Base-by-base conservation (phyloP, 129 eudicot species). In the Rutidosis leptorrhynchoides region DNA sequence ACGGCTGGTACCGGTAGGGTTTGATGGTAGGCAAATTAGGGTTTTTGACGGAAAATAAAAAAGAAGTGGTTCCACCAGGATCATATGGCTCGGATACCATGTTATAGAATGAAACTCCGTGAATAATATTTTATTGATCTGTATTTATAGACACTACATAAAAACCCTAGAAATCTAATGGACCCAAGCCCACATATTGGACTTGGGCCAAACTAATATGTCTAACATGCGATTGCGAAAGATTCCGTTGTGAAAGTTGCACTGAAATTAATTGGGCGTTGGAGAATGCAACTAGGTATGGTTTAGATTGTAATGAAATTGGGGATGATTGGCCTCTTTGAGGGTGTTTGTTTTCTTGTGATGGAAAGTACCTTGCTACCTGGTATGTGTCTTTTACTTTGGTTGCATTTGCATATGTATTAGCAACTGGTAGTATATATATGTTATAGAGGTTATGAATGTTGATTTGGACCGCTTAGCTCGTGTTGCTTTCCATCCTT, bases 391-490 rank as follows among this genome's bases (percentile, higher is more conserved):
- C 61, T 75, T 25, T n/a, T 14, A 43, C 40, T 35, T 11, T n/a
- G 6, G 19, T 17, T 51, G 24, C 24, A 51, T 56, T 56, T 21
- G n/a, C 29, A 11, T 56, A 23, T 71, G 77, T 42, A 52, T 40
- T 23, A 27, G 71, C 43, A 28, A 20, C 29, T 67, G 61, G 30
- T 66, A 28, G 17, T 22, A 1, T 12, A 7, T 53, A 53, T 25
- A 16, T 45, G 7, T 8, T 16, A 23, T 64, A 4, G 29, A 43
- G 58, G 3, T 40, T 40, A 11, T 40, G 46, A 84, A 84, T 74
- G 99, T 96, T 4, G 96, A 93, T 79, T 74, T 93, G 79, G 95
- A 89, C 37, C 96, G 99, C 23, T 90, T 93, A 65, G 96, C 95
- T 37, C 90, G 99, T 51, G 83, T 89, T 81, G 95, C 90, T 29